phyloP scores from a whole-genome alignment of 2,329 filamentous ascomycete species.

The Ophiostoma sp. region DNA sequence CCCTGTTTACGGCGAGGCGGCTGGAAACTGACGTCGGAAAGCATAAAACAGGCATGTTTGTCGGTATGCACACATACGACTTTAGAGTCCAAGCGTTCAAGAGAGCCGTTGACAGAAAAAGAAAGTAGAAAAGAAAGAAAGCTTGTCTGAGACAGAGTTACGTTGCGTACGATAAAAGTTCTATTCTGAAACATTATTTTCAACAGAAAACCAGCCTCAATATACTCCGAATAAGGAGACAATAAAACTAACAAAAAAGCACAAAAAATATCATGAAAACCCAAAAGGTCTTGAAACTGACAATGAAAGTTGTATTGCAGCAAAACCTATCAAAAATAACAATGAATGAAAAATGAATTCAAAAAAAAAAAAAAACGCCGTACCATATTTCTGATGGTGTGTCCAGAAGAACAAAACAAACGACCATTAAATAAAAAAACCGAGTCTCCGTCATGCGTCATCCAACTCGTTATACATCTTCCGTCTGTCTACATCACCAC shows the following conservation, averaged over 20 bases:
- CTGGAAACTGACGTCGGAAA: not conserved
- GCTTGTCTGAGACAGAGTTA: not conserved
- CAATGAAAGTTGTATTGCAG: not conserved
- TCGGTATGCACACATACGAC: not conserved
- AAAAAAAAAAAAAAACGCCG: not conserved
- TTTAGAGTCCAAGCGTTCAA: not conserved
- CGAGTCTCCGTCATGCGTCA: not conserved
- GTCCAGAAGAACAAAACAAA: slow-evolving; percentile 19
- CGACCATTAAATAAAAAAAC: not conserved
- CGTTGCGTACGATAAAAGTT: too few species aligned
- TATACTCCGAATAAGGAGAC: not conserved
- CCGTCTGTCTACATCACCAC: slow-evolving; percentile 59
- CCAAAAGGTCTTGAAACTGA: not conserved
- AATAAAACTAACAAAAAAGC: not conserved
- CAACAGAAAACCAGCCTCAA: not conserved
- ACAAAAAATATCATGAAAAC: not conserved
- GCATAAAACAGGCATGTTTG: not conserved
- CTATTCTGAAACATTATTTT: not conserved
- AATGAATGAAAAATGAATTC: not conserved
- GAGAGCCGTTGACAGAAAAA: not conserved
- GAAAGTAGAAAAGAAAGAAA: not conserved
- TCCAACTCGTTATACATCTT: not conserved
- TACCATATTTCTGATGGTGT: slow-evolving; percentile 4
- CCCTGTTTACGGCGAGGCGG: not conserved
- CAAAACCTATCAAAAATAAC: not conserved